phyloP scores from a whole-genome alignment of 148 eudicot species.

The Chenopodium quinoa region DNA sequence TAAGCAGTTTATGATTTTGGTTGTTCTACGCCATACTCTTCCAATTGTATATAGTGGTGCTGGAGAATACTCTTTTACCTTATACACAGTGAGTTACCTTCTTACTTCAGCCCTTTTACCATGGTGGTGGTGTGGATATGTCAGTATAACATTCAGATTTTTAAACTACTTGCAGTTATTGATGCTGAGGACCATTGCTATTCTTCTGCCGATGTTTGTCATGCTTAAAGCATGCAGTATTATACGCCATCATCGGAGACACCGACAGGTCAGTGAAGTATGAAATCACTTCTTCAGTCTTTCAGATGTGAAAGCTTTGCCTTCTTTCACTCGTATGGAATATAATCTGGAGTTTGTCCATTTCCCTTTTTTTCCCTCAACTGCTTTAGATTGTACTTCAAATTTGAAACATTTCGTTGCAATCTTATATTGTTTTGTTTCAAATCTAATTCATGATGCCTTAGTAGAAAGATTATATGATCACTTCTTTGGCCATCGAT shows the following conservation, averaged over 20 bases:
- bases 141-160: background rate
- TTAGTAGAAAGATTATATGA: too few species aligned
- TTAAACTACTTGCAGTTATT: slow-evolving; percentile 43
- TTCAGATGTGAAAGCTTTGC: background rate
- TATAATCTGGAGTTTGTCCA: background rate
- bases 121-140: background rate
- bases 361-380: background rate
- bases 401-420: background rate
- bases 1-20: slow-evolving; percentile 53
- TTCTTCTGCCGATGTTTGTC: slow-evolving; percentile 57
- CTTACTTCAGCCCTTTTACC: background rate
- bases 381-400: background rate
- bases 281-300: background rate
- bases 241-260: slow-evolving; percentile 44
- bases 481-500: too few species aligned
- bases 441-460: too few species aligned
- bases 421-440: too few species aligned
- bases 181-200: slow-evolving; percentile 53
- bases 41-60: slow-evolving; percentile 51
- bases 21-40: slow-evolving; percentile 65
- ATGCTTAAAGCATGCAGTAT: slow-evolving; percentile 49
- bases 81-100: slow-evolving; percentile 47
- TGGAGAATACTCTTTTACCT: slow-evolving; percentile 51
- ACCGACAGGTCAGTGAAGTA: slow-evolving; percentile 45
- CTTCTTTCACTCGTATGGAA: background rate